Base-by-base conservation (phyloP, 2,329 filamentous ascomycete species). In the Alternaria sp. region DNA sequence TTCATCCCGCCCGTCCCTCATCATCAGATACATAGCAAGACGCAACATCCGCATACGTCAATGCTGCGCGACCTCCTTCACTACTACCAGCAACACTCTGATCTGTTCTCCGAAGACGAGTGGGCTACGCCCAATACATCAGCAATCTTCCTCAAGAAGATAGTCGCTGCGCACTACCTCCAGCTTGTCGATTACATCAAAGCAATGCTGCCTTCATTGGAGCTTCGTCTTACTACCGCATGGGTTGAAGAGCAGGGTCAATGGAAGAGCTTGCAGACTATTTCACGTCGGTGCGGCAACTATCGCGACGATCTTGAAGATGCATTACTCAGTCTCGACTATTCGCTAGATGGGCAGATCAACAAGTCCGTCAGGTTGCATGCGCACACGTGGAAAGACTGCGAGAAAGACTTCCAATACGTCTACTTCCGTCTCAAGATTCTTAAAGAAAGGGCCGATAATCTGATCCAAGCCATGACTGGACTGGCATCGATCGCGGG, bases 241-340 rank as follows among this genome's bases (percentile, higher is more conserved):
- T 78, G 76, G 75, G 69, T 74, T 0, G 70, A 77, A 28, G 76
- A 79, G 23, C 70, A 77, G 59, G 75, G 77, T 25, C 77, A 79
- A 61, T 79, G 77, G 76, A 75, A 74, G 30, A 69, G 61, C 11
- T 66, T 78, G 0, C 73, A 76, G 45, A 78, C 73, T 17, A 77
- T 77, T 7, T 75, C 70, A 6, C 74, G 76, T 2, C 74, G 77
- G 9, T 79, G 76, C 30, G 75, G 77, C 8, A 78, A 79, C 56
- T 78, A 77, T 19, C 66, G 74, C n/a, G 76, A 79, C 30, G 76
- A 79, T 19, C 70, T 79, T 13, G 76, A 78, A 61, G 76, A 79
- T 40, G 72, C 71, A 4, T 61, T 77, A 3, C 68, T 77, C 13
- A 75, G 69, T 47, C 62, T 79, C 1, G 73, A 72, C 4, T 76